These are phyloP conservation scores for Dendryphion nanum DNA, from an alignment of 2,329 filamentous ascomycete species.

Conservation along the genomic window DNA sequence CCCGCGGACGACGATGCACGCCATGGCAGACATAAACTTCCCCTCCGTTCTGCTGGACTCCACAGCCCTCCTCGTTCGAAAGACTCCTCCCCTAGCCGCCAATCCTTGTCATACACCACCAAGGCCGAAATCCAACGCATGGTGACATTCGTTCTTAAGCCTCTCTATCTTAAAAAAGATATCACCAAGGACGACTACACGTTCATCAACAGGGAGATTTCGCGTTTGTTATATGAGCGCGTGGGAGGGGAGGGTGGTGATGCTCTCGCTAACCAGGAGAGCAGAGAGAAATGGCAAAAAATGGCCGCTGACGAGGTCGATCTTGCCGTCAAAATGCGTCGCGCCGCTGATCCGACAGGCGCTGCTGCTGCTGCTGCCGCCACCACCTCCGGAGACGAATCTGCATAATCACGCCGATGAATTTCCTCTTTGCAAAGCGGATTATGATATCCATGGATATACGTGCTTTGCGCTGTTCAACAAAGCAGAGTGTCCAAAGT, in stretches of 20 bases:
- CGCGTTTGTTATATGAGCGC: constrained; percentile 77
- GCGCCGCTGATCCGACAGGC: constrained; percentile 9
- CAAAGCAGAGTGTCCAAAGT: no score
- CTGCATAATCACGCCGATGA: no score
- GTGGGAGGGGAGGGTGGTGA: constrained; percentile 50
- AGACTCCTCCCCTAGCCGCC: constrained; percentile 68
- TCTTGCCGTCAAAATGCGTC: constrained; percentile 58
- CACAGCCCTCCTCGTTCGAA: constrained; percentile 50
- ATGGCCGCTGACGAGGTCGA: constrained; percentile 77
- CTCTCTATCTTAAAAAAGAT: constrained; percentile 75
- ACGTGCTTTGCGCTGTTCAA: no score
- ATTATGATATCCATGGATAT: no score
- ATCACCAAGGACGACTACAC: constrained; percentile 89
- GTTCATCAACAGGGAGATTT: constrained; percentile 86
- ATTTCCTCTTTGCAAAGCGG: no score
- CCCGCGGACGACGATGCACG: constrained; percentile 42
- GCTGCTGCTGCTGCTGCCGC: constrained; percentile 26
- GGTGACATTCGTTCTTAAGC: constrained; percentile 78
- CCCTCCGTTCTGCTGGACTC: constrained; percentile 30
- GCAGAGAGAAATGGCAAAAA: constrained; percentile 69
- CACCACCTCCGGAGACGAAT: no score
- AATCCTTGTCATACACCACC: constrained; percentile 70
- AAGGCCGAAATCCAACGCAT: constrained; percentile 89
- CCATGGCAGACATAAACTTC: constrained; percentile 24
- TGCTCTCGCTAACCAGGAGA: constrained; percentile 60